A percentile compares a stretch with the other conserved stretches of the same genome.
Conservation (phyloP, 225 moss, liverwort and hornwort species). For the Ulota crispa region DNA sequence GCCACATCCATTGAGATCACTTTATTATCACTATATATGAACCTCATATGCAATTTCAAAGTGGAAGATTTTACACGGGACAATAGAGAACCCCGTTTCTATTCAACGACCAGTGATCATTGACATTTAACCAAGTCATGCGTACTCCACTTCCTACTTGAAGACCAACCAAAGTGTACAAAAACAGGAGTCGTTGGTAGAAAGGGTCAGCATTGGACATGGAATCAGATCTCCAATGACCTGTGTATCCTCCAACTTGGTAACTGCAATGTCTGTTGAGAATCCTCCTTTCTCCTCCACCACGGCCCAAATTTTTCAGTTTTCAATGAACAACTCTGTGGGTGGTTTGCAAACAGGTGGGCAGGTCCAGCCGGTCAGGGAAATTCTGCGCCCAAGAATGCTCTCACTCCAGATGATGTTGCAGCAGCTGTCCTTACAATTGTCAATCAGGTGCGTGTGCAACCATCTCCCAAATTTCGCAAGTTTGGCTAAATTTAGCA, state of each 20-base stretch:
- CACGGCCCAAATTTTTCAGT: not conserved
- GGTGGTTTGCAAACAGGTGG: conserved; percentile 43
- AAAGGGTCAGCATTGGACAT: not conserved
- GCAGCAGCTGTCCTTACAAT: conserved; percentile 48
- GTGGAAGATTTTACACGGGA: not conserved
- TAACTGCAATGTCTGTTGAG: not conserved
- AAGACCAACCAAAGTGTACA: not conserved
- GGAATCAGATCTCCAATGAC: not conserved
- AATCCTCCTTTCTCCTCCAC: not conserved
- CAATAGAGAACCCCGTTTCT: not conserved
- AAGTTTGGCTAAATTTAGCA: no score
- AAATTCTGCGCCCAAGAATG: conserved; percentile 29
- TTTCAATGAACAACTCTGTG: not conserved
- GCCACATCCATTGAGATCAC: not conserved
- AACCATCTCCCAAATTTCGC: conserved; percentile 8
- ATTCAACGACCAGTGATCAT: not conserved
- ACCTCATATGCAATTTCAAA: not conserved
- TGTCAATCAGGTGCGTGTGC: conserved; percentile 33
- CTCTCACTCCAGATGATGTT: conserved; percentile 48
- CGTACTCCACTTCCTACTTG: not conserved
- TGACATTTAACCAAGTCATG: not conserved
- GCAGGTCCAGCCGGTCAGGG: conserved; percentile 45
- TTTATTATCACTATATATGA: not conserved
- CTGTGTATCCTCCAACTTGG: not conserved
- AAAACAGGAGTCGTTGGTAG: not conserved